phyloP scores from a whole-genome alignment of 1,284 basidiomycete genomes.

The Pyrrhoderma lamaoense region DNA sequence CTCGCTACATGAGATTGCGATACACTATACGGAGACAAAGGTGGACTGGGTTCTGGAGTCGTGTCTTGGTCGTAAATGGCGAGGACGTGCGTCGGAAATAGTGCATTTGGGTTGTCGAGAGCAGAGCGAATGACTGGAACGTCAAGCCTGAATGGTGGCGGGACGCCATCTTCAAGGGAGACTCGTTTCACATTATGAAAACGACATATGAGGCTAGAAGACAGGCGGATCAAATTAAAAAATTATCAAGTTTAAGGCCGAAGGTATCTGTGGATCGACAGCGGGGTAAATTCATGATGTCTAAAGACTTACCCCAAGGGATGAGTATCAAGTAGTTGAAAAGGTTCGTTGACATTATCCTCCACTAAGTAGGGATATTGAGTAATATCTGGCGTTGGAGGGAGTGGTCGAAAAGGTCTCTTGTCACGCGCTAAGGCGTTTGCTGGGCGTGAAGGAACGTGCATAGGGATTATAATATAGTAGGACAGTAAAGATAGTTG shows the following conservation, averaged over 20 bases:
- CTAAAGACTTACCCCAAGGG: conserved; percentile 10
- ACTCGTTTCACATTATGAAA: conserved; percentile 18
- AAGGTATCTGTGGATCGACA: neutral
- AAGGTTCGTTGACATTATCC: conserved; percentile 11
- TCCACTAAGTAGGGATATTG: conserved; percentile 6
- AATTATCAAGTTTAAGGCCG: neutral
- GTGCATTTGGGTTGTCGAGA: conserved; percentile 8
- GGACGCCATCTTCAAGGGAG: conserved; percentile 18
- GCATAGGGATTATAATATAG: conserved; percentile 1
- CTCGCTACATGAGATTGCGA: neutral
- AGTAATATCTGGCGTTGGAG: conserved; percentile 6
- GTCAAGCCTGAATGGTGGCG: conserved; percentile 16
- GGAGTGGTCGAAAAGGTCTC: conserved; percentile 13
- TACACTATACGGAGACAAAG: conserved; percentile 3
- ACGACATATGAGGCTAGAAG: conserved; percentile 12
- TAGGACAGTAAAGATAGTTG: neutral
- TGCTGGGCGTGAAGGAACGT: conserved; percentile 15
- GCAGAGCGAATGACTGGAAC: conserved; percentile 14
- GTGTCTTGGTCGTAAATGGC: conserved; percentile 18
- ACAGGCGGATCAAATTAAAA: neutral
- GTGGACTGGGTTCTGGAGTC: neutral
- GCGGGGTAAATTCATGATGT: neutral
- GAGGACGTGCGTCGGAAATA: conserved; percentile 17
- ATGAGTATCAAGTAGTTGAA: conserved; percentile 12
- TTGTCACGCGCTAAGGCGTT: conserved; percentile 4